Evolutionary conservation across 2,329 filamentous ascomycete genomes (phyloP).

Genomic region (Ceratocystis alfenasii): DNA sequence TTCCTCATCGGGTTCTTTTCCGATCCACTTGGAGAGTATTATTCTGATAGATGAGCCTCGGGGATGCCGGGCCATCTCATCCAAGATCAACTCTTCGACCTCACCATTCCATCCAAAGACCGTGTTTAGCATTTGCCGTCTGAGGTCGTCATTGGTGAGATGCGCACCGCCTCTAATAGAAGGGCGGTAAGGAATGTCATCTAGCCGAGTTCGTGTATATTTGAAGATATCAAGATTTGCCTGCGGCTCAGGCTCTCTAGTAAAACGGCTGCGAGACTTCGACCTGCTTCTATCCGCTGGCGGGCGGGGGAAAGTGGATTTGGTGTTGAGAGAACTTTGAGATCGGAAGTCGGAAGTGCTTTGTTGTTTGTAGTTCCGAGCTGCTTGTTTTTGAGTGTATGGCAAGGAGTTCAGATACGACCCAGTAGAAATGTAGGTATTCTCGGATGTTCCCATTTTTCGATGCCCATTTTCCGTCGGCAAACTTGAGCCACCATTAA

Average conservation of each 20-base stretch:
- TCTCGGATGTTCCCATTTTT: slow-evolving; percentile 34
- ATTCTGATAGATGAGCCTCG: slow-evolving; percentile 65
- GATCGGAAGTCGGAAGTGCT: slow-evolving; percentile 8
- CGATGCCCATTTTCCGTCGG: slow-evolving; percentile 36
- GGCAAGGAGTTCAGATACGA: slow-evolving; percentile 32
- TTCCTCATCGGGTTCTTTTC: slow-evolving; percentile 62
- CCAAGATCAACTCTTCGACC: slow-evolving; percentile 65
- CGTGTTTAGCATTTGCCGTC: slow-evolving; percentile 79
- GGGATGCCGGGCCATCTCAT: slow-evolving; percentile 68
- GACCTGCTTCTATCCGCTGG: background rate
- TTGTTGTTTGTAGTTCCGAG: background rate
- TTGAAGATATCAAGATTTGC: slow-evolving; percentile 70
- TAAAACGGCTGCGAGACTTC: background rate
- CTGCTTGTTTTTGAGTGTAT: background rate
- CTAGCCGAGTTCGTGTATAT: slow-evolving; percentile 66
- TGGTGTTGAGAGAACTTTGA: slow-evolving; percentile 13
- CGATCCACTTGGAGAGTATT: slow-evolving; percentile 83
- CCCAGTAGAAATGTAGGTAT: slow-evolving; percentile 57
- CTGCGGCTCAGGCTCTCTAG: background rate
- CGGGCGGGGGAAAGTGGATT: slow-evolving; percentile 44
- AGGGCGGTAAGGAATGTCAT: slow-evolving; percentile 66
- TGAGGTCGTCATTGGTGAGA: slow-evolving; percentile 65
- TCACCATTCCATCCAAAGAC: slow-evolving; percentile 94
- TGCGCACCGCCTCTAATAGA: slow-evolving; percentile 44
- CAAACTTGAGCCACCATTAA: background rate